Conservation (phyloP, 768 basidiomycete species). For the Leccinum uliginosum region DNA sequence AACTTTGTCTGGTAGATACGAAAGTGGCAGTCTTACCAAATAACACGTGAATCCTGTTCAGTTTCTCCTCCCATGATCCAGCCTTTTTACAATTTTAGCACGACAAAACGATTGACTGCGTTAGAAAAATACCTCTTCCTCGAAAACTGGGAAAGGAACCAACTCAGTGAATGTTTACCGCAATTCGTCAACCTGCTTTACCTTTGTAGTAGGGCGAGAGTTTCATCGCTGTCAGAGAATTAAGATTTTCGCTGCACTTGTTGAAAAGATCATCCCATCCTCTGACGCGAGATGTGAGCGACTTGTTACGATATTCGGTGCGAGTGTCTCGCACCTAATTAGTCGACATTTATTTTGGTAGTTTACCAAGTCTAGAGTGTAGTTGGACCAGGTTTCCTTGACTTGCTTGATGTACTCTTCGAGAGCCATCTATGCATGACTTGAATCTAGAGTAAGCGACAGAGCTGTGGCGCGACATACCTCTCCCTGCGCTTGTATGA, state of each 20-base stretch:
- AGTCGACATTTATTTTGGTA: conserved; percentile 99
- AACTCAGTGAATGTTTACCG: background rate
- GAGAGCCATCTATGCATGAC: conserved; percentile 70
- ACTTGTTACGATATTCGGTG: background rate
- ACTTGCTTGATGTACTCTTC: conserved; percentile 97
- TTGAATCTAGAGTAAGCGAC: conserved; percentile 6
- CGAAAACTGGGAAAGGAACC: conserved; percentile 56
- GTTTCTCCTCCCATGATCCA: conserved; percentile 92
- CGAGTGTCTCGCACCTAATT: conserved; percentile 54
- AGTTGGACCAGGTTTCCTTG: conserved; percentile 94
- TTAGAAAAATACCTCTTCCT: conserved; percentile 64
- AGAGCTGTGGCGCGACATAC: conserved; percentile 34
- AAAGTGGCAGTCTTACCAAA: conserved; percentile 60
- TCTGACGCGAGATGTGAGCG: conserved; percentile 36
- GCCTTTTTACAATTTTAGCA: conserved; percentile 42
- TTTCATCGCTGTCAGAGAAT: conserved; percentile 95
- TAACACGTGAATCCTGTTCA: conserved; percentile 93
- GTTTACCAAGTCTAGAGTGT: conserved; percentile 92
- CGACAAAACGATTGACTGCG: background rate
- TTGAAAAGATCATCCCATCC: conserved; percentile 97
- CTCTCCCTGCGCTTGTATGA: conserved; percentile 97
- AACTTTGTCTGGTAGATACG: background rate
- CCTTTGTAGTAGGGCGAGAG: conserved; percentile 98
- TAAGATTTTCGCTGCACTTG: conserved; percentile 96
- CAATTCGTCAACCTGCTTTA: conserved; percentile 23